These are phyloP conservation scores for Boletus subcaerulescens DNA, from an alignment of 768 basidiomycete genomes.

Conservation along the genomic window DNA sequence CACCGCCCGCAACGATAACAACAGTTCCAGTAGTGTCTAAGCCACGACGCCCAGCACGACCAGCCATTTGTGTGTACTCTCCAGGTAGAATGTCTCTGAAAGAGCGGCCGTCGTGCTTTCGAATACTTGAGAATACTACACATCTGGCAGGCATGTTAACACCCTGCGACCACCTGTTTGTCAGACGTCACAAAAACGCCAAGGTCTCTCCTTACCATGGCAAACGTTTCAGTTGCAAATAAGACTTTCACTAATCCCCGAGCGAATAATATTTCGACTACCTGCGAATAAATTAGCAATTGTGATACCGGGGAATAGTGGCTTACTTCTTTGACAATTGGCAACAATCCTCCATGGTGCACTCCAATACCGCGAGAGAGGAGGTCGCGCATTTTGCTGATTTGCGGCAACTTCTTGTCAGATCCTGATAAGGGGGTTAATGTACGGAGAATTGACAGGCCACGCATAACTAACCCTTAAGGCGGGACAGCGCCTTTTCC, in stretches of 20 bases:
- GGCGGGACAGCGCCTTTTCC: constrained; percentile 84
- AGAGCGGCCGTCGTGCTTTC: constrained; percentile 91
- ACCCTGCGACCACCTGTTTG: constrained; percentile 51
- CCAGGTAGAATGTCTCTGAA: constrained; percentile 91
- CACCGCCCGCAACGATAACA: constrained; percentile 80
- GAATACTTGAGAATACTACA: constrained; percentile 92
- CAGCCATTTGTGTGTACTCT: constrained; percentile 99
- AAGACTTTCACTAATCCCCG: constrained; percentile 93
- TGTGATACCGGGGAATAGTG: neutral
- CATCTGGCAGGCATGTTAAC: constrained; percentile 99
- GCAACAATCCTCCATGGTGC: constrained; percentile 94
- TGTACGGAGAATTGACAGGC: neutral
- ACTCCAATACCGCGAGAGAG: constrained; percentile 93
- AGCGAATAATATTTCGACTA: constrained; percentile 95
- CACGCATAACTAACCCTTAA: constrained; percentile 66
- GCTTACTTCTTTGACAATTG: constrained; percentile 92
- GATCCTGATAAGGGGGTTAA: constrained; percentile 51
- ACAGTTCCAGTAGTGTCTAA: constrained; percentile 95
- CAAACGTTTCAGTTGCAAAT: constrained; percentile 99
- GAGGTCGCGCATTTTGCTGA: constrained; percentile 83
- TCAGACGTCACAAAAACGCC: constrained; percentile 10
- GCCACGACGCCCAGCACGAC: constrained; percentile 94
- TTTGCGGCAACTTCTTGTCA: constrained; percentile 92
- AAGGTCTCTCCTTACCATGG: constrained; percentile 64
- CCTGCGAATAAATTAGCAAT: constrained; percentile 41